Base-by-base conservation (phyloP, 2,329 filamentous ascomycete species). In the Colletotrichum nymphaeae region DNA sequence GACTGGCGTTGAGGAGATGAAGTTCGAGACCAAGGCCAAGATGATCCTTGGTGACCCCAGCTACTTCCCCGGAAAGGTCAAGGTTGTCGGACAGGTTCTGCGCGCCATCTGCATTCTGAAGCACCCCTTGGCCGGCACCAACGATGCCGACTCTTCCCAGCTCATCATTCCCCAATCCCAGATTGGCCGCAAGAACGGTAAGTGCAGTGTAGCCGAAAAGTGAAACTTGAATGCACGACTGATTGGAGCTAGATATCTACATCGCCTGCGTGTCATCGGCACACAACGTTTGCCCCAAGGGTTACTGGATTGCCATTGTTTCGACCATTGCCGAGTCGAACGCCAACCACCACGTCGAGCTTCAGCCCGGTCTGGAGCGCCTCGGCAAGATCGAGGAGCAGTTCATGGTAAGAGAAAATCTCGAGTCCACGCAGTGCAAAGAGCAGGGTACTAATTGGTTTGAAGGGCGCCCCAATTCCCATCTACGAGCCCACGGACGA, bases 271-370 rank as follows among this genome's bases (percentile, higher is more conserved):
- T 99, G 73, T 98, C 95, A 1, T 95, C 94, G 52, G 94, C 95
- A 49, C 97, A 99, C 88, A 98, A 97, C 80, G 97, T 99, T 78
- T 98, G 96, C 87, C 97, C 97, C 79, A 97, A 98, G 90, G 96
- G 96, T 74, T 98, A 98, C 91, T 99, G 97, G 88, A 95, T 99
- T 78, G 97, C 97, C 79, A 99, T 98, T 74, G 96, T 99, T 76
- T 98, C 95, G 60, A 99, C 97, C 73, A 98, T 99, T 81, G 95
- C 97, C 76, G 97, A 99, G 88, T 93, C 92, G 57, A 87, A 92
- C 74, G 92, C 94, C 76, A 98, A 99, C 89, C 95, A 98, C 86
- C 97, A 99, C 85, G 88, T 98, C 71, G 97, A 99, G 87, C 92
- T 99, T 56, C 92, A 97, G 85, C 92, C 95, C 35, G 97, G 96